Evolutionary conservation across 1,139 yeast genomes (phyloP), one percentile per base, ranked within the genome.

Genomic region (Candida frijolesensis): DNA sequence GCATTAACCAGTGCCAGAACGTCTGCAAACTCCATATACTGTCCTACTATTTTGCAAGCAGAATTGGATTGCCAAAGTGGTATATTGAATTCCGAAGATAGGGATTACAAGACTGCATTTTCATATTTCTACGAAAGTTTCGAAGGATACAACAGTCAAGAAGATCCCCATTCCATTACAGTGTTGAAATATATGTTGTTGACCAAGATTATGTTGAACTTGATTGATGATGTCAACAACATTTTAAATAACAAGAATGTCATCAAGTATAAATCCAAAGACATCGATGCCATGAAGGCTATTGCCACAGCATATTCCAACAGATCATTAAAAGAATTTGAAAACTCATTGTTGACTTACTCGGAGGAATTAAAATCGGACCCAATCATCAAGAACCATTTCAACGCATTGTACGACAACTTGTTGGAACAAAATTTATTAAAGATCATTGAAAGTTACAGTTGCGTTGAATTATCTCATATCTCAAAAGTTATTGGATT

Each of bases 11-110:
- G 96, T 52, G 97, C 99, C 2, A 83, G 98, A 70, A 95, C 99
- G 0, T 87, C 96, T 6, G 99, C 99, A 14, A 95, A 94, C 67
- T 83, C 97, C 38, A 90, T 95, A 51, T 95, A 92, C 72, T 89
- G 97, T 60, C 97, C 98, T 10, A 90, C 98, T n/a, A 76, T 86
- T 47, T 82, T 88, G 61, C 97, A 95, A 70, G 99, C 99, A 1
- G 96, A 91, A 64, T 79, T 95, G 53, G 99, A 95, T 67, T 82
- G 91, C 71, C 94, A 92, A 85, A 86, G 96, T 66, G 99, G 99
- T 58, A 85, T 94, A 51, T 79, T 95, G 57, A 96, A 94, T 70
- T 96, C 98, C 33, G 98, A 95, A 69, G 99, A 95, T 62, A 89
- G 89, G 66, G 99, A 95, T 69, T 95, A 89, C 73, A 89, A 90